Evolutionary conservation across 345 rosid genomes (phyloP).

Genomic region (Populus tremula): DNA sequence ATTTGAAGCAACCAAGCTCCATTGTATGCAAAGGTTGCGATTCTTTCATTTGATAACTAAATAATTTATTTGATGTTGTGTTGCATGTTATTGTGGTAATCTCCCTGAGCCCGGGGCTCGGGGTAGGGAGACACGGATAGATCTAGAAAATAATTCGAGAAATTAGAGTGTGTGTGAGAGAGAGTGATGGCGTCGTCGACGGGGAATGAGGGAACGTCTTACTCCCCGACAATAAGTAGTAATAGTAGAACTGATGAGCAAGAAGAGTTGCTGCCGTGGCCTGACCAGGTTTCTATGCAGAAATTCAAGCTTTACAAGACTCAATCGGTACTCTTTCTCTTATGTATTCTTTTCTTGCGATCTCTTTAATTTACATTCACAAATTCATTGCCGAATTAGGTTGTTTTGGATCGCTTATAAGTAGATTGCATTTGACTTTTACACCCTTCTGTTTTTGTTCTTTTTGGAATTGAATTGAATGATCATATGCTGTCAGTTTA

Average conservation of each 20-base stretch:
- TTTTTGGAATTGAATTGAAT: neutral
- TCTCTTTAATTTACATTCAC: conserved; percentile 7
- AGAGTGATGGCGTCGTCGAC: conserved; percentile 2
- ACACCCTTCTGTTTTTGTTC: neutral
- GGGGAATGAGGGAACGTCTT: conserved; percentile 10
- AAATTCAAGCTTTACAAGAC: conserved; percentile 79
- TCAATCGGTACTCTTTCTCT: conserved; percentile 42
- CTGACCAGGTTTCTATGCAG: conserved; percentile 29
- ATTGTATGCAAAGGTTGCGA: conserved; percentile 42
- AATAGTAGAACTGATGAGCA: neutral
- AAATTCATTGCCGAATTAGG: neutral
- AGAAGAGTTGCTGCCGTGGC: neutral
- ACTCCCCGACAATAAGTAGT: neutral
- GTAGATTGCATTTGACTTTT: neutral
- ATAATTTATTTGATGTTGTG: neutral
- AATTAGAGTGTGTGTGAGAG: neutral
- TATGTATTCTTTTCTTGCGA: conserved; percentile 5
- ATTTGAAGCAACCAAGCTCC: conserved; percentile 76
- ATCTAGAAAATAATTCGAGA: neutral
- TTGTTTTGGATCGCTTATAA: neutral
- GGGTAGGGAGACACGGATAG: conserved; percentile 47
- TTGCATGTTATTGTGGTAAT: conserved; percentile 50
- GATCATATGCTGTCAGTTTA: neutral
- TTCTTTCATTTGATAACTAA: conserved; percentile 1
- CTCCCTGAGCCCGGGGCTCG: conserved; percentile 80